phyloP scores from a whole-genome alignment of 192 early-diverging fungal species.

The Helicostylum pulchrum region DNA sequence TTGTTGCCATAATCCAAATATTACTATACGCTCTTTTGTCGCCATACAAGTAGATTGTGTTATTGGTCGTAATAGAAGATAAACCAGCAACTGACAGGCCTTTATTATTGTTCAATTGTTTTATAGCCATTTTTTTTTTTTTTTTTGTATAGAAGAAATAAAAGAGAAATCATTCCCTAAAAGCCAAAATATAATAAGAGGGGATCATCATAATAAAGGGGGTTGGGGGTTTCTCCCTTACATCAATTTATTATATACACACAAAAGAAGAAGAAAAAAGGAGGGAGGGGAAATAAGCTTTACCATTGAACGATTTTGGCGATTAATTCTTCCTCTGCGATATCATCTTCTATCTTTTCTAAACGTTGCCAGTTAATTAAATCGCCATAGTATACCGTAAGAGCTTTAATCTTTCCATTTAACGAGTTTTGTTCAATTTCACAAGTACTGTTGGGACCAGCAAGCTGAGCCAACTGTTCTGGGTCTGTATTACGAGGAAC shows the following conservation, averaged over 20 bases:
- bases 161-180: too few species aligned
- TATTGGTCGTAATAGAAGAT: background rate
- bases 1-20: background rate
- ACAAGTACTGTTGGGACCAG: conserved; percentile 53
- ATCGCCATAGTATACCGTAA: conserved; percentile 79
- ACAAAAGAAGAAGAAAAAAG: conserved; percentile 2
- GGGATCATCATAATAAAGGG: too few species aligned
- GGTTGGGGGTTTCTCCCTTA: too few species aligned
- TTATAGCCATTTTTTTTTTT: too few species aligned
- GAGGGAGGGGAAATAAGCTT: background rate
- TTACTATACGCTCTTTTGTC: background rate
- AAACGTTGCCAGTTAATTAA: conserved; percentile 40
- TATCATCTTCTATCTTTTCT: background rate
- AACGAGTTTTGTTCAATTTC: conserved; percentile 83
- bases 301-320: too few species aligned
- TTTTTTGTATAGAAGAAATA: background rate
- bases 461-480: conserved; percentile 59
- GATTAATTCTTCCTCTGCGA: background rate
- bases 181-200: too few species aligned
- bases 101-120: too few species aligned
- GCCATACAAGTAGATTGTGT: conserved; percentile 8
- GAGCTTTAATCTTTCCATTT: conserved; percentile 61
- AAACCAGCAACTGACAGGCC: too few species aligned
- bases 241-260: too few species aligned
- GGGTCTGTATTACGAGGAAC: conserved; percentile 80